Percentiles rank a stretch among this genome's conserved stretches.
Evolutionary conservation across 2,329 filamentous ascomycete genomes (phyloP).

Genomic region (Colletotrichum liaoningense): DNA sequence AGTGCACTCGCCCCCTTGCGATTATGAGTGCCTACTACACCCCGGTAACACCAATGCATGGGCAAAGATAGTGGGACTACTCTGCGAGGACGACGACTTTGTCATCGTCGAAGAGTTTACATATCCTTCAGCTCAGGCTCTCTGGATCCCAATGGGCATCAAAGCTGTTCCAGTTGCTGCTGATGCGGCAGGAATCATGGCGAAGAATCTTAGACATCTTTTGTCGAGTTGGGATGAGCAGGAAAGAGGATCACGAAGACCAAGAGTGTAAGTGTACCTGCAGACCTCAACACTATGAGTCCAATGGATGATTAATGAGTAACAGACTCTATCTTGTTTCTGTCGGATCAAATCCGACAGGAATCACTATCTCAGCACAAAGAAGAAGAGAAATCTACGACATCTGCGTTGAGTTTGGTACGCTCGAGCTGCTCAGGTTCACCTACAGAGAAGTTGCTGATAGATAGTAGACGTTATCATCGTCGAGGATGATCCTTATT

Average conservation of each 20-base stretch:
- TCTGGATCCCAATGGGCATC: slow-evolving; percentile 44
- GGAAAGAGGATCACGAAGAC: slow-evolving; percentile 25
- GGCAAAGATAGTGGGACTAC: slow-evolving; percentile 44
- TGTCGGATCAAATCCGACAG: slow-evolving; percentile 78
- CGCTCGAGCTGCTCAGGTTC: slow-evolving; percentile 51
- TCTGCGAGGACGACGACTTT: slow-evolving; percentile 43
- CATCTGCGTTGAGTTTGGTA: slow-evolving; percentile 45
- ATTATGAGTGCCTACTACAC: slow-evolving; percentile 42
- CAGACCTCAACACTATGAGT: not conserved
- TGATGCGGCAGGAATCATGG: slow-evolving; percentile 43
- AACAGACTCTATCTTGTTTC: slow-evolving; percentile 41
- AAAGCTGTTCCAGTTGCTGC: slow-evolving; percentile 40
- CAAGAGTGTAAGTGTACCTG: slow-evolving; percentile 32
- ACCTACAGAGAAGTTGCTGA: not conserved
- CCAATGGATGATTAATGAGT: not conserved
- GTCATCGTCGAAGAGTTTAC: slow-evolving; percentile 46
- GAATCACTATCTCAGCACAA: slow-evolving; percentile 69
- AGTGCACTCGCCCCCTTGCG: slow-evolving; percentile 38
- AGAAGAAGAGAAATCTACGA: slow-evolving; percentile 70
- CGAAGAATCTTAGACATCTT: slow-evolving; percentile 36
- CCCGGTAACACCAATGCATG: slow-evolving; percentile 47
- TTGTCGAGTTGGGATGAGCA: slow-evolving; percentile 40
- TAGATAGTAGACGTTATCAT: slow-evolving; percentile 57
- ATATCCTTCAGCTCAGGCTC: slow-evolving; percentile 45
- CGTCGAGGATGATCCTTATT: slow-evolving; percentile 70